A percentile compares a stretch with the other conserved stretches of the same genome.
These are phyloP conservation scores for Nigrograna mackinnonii DNA, from an alignment of 2,329 filamentous ascomycete genomes.

Conservation along the genomic window DNA sequence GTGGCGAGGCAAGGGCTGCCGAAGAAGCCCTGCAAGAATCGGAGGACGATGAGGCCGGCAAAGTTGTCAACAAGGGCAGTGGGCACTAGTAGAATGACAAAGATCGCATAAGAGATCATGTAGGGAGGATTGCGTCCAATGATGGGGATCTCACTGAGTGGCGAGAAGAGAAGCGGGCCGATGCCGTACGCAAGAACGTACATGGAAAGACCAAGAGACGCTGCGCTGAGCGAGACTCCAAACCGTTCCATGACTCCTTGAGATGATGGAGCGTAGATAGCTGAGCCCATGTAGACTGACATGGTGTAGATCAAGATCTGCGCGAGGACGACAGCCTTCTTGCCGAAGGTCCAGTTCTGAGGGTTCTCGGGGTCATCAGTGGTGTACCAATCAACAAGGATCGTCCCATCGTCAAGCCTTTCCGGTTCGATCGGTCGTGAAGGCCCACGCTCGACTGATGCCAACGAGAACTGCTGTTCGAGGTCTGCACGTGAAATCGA, in stretches of 20 bases:
- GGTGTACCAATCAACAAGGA: conserved; percentile 49
- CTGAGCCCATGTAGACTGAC: conserved; percentile 58
- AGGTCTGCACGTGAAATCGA: conserved; percentile 44
- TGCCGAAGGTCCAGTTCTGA: conserved; percentile 42
- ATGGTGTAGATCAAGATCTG: conserved; percentile 63
- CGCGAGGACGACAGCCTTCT: conserved; percentile 38
- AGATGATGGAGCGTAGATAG: conserved; percentile 53
- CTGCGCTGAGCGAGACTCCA: conserved; percentile 54
- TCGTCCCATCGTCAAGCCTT: conserved; percentile 39
- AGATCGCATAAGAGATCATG: conserved; percentile 68
- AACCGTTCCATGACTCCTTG: conserved; percentile 57
- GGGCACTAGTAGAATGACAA: conserved; percentile 68
- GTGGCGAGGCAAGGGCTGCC: conserved; percentile 42
- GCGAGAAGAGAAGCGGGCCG: conserved; percentile 68
- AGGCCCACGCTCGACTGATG: conserved; percentile 37
- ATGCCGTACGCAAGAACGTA: conserved; percentile 66
- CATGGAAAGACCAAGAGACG: conserved; percentile 62
- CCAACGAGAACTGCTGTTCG: conserved; percentile 41
- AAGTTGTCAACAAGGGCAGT: conserved; percentile 67
- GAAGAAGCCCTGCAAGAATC: conserved; percentile 45
- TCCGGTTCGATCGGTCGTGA: conserved; percentile 39
- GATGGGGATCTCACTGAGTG: conserved; percentile 67
- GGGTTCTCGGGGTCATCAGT: conserved; percentile 45
- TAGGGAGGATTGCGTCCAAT: conserved; percentile 72
- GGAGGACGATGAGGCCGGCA: conserved; percentile 62